Evolutionary conservation across 2,329 filamentous ascomycete genomes (phyloP), one percentile per base, ranked within the genome.

Genomic region (Leptographium galeiforme): DNA sequence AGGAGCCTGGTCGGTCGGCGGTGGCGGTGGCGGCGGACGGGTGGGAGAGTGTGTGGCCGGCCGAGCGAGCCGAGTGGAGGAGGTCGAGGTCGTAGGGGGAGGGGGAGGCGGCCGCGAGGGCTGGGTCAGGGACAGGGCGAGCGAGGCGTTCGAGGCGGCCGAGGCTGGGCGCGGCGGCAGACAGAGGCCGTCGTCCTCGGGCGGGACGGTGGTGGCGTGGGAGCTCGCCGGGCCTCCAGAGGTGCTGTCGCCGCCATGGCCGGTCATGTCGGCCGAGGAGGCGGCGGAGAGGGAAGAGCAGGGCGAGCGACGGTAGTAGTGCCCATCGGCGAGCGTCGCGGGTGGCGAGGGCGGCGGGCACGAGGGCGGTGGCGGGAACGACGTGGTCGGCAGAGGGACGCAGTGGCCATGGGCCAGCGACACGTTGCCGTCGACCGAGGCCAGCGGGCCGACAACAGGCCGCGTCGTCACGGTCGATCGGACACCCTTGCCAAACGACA

Each of bases 231-330:
- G 56, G 8, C 55, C 54, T 49, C 53, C 55, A 14, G 38, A 55
- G 54, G 52, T 53, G 41, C 54, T 53, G n/a, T 48, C 52, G 41
- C 50, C 47, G 36, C 49, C 53, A 34, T 50, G 40, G 43, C 56
- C 56, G 46, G 32, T 57, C 57, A 58, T 59, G 41, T 58, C 55
- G 13, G 52, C 39, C 48, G 57, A 59, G 39, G 57, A 59, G 53
- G 50, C 54, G 32, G 53, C 46, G 6, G 57, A 58, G 33, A 48
- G 38, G 19, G 51, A 36, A 13, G 51, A 49, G 46, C n/a, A 18
- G 40, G 34, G 38, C 4, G 51, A 40, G n/a, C 25, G 43, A 34
- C 52, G 54, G 47, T 43, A 52, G 45, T 51, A 57, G 38, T 33
- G 51, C 43, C 51, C 53, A 48, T 54, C 50, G 43, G n/a, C 53